phyloP scores from a whole-genome alignment of 257 asterid species.

The Solanum paucissectum region DNA sequence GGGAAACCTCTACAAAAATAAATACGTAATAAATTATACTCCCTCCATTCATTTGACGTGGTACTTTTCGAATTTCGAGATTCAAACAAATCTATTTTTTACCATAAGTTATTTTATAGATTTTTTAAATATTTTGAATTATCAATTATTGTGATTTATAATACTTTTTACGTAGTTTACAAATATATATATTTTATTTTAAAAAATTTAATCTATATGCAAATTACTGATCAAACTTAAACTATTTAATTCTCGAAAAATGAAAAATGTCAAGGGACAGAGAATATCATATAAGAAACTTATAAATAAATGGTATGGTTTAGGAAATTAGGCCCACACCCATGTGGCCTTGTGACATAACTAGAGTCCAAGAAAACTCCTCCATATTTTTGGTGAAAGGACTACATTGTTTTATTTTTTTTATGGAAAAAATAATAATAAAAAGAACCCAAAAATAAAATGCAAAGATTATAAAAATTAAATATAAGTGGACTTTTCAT shows the following conservation, averaged over 20 bases:
- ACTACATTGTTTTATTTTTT: not conserved
- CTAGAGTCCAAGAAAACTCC: not conserved
- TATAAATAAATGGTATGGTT: not conserved
- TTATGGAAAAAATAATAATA: not conserved
- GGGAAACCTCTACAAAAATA: not conserved
- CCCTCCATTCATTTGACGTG: too few species aligned
- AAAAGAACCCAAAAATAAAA: not conserved
- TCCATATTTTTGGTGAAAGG: not conserved
- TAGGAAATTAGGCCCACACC: slow-evolving; percentile 1
- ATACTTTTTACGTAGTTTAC: too few species aligned
- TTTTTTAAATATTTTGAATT: too few species aligned
- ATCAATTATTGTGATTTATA: too few species aligned
- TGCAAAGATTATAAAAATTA: not conserved
- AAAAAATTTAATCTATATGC: too few species aligned
- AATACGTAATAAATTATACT: too few species aligned
- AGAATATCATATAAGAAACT: not conserved
- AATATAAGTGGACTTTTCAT: not conserved
- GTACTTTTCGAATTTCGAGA: accelerated
- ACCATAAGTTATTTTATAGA: too few species aligned
- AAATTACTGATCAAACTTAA: accelerated
- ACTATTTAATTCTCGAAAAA: accelerated
- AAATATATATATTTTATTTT: too few species aligned
- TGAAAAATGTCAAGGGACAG: accelerated
- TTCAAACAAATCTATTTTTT: too few species aligned
- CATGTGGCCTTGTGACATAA: slow-evolving; percentile 6